phyloP scores from a whole-genome alignment of 2,329 filamentous ascomycete genomes.

The Ceratocystis albifundus region DNA sequence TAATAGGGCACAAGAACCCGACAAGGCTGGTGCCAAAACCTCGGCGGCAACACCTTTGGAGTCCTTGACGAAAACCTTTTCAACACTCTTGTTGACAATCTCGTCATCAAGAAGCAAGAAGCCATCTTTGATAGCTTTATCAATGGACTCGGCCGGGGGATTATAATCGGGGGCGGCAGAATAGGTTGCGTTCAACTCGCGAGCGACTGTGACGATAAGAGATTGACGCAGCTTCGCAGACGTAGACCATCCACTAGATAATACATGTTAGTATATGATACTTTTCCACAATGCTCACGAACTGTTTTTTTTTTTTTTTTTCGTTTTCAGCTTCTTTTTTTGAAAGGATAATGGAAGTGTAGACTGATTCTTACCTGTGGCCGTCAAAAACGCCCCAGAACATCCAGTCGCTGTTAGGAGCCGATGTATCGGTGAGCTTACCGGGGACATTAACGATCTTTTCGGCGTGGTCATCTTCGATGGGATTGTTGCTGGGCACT shows the following conservation, averaged over 20 bases:
- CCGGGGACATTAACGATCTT: constrained; percentile 87
- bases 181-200: constrained; percentile 87
- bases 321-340: too few species aligned
- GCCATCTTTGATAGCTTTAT: constrained; percentile 81
- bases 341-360: too few species aligned
- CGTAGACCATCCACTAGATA: constrained; percentile 83
- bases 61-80: constrained; percentile 78
- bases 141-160: constrained; percentile 69
- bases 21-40: constrained; percentile 80
- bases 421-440: constrained; percentile 34
- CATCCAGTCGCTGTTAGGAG: constrained; percentile 81
- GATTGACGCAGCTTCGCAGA: constrained; percentile 90
- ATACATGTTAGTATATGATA: too few species aligned
- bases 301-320: too few species aligned
- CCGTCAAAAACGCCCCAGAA: constrained; percentile 99
- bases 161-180: constrained; percentile 52
- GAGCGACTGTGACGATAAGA: constrained; percentile 81
- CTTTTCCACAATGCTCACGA: too few species aligned
- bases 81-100: constrained; percentile 84
- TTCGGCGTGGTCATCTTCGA: constrained; percentile 96
- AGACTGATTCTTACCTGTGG: constrained; percentile 57
- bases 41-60: constrained; percentile 88
- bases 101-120: constrained; percentile 85
- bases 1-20: constrained; percentile 90
- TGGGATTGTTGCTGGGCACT: constrained; percentile 90